These are phyloP conservation scores for cucumber (Cucumis sativus) DNA, from an alignment of 306 rosid genomes.

Conservation along the genomic window Cucumber_9930_V3 NC_026660.2:30261001-30261500, in stretches of 20 bases:
- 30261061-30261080: neutral
- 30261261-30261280: constrained; percentile 2
- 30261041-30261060: neutral
- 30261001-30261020: neutral
- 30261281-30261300: constrained; percentile 78
- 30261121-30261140: neutral
- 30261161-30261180: neutral
- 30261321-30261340: constrained; percentile 42
- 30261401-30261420: constrained; percentile 52
- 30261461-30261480: constrained; percentile 42
- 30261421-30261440: constrained; percentile 65
- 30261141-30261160: neutral
- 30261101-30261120: constrained; percentile 3
- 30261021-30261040: neutral
- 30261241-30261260: neutral
- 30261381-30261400: constrained; percentile 48
- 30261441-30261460: constrained; percentile 64
- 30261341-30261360: constrained; percentile 83
- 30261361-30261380: constrained; percentile 70
- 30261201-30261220: constrained; percentile 22
- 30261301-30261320: constrained; percentile 64
- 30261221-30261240: neutral
- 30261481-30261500: constrained; percentile 56
- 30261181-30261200: neutral
- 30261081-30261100: neutral